Conservation (phyloP, 495 filamentous ascomycete genomes). For the Pseudoneurospora amorphoporcata region DNA sequence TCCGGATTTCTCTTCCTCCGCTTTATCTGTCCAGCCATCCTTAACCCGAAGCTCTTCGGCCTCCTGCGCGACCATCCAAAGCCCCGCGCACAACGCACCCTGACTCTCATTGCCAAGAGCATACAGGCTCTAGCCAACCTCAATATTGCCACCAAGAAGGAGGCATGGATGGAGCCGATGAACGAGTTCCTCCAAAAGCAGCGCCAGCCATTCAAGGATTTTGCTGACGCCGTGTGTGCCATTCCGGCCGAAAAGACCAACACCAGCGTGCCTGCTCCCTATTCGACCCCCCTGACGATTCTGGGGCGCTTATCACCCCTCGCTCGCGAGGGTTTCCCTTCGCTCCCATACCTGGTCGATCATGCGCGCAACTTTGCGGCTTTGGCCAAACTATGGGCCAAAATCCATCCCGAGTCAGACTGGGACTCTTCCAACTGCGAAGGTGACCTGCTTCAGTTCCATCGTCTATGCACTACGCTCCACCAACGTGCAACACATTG, state of each 20-base stretch:
- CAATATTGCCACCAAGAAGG: slow-evolving; percentile 87
- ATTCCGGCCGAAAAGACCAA: slow-evolving; percentile 60
- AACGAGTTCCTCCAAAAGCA: slow-evolving; percentile 62
- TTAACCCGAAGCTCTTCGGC: slow-evolving; percentile 95
- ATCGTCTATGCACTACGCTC: slow-evolving; percentile 60
- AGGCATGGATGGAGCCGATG: slow-evolving; percentile 99
- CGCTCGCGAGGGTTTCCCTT: slow-evolving; percentile 87
- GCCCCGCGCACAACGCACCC: slow-evolving; percentile 74
- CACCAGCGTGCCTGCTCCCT: slow-evolving; percentile 65
- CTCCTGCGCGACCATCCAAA: slow-evolving; percentile 80
- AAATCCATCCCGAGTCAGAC: slow-evolving; percentile 39
- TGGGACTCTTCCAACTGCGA: slow-evolving; percentile 40
- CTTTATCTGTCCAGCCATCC: slow-evolving; percentile 91
- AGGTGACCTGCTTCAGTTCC: slow-evolving; percentile 60
- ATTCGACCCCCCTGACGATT: slow-evolving; percentile 88
- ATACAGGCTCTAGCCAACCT: slow-evolving; percentile 94
- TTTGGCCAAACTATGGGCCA: slow-evolving; percentile 83
- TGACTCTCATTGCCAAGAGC: slow-evolving; percentile 90
- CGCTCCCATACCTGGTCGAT: slow-evolving; percentile 89
- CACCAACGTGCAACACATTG: slow-evolving; percentile 52
- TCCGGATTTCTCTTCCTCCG: slow-evolving; percentile 93
- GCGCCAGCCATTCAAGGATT: slow-evolving; percentile 69
- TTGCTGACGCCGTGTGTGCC: slow-evolving; percentile 75
- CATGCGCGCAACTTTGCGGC: slow-evolving; percentile 78
- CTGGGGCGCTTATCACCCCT: slow-evolving; percentile 70